These are phyloP conservation scores for Verticillium nubilum DNA, from an alignment of 2,329 filamentous ascomycete species.

Conservation along the genomic window DNA sequence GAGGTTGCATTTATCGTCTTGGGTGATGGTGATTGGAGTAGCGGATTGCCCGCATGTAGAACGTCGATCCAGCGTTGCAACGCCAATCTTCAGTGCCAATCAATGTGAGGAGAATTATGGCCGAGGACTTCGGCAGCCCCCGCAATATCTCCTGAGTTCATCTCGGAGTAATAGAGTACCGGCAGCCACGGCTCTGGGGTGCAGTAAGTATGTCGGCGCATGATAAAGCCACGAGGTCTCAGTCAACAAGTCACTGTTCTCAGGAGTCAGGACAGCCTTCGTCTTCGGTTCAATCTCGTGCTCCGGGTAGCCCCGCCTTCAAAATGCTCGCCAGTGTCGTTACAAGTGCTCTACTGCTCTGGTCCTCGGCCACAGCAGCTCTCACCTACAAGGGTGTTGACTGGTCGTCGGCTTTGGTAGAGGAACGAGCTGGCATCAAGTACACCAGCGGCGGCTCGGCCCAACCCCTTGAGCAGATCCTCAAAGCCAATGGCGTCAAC, in stretches of 20 bases:
- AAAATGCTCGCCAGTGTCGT: constrained; percentile 9
- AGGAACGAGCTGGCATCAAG: constrained; percentile 54
- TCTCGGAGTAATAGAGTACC: background rate
- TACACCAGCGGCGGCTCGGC: constrained; percentile 51
- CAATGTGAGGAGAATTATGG: background rate
- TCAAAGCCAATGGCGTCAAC: constrained; percentile 59
- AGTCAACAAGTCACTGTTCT: too few species aligned
- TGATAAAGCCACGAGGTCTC: too few species aligned
- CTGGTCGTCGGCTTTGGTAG: constrained; percentile 62
- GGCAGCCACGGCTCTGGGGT: background rate
- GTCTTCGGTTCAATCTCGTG: background rate
- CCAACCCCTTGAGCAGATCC: constrained; percentile 56
- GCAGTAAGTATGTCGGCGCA: too few species aligned
- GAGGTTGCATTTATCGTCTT: background rate
- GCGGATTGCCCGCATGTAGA: background rate
- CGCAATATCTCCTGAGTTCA: background rate
- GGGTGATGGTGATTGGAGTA: background rate
- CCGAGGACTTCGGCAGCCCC: background rate
- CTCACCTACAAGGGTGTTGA: constrained; percentile 63
- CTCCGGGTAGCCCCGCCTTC: background rate
- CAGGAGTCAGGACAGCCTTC: background rate
- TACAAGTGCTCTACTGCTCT: constrained; percentile 7
- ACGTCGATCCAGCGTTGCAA: background rate
- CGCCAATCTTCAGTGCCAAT: background rate
- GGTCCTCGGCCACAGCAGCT: constrained; percentile 28